Evolutionary conservation across 352 stramenopile species (phyloP).

Genomic region (Pythium periplocum): DNA sequence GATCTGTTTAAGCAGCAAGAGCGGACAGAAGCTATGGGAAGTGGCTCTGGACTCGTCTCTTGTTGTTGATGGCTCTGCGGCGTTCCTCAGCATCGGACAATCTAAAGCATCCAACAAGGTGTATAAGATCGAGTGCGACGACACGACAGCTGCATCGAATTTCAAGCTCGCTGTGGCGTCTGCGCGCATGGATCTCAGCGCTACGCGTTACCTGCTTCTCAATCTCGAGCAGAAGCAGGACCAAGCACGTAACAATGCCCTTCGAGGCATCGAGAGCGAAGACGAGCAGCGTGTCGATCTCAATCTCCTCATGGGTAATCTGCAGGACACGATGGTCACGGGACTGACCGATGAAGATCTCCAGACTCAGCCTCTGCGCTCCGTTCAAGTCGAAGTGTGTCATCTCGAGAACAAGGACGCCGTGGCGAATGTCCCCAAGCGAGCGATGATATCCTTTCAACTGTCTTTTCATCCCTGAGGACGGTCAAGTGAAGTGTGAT

Average conservation of each 20-base stretch:
- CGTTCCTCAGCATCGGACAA: slow-evolving; percentile 50
- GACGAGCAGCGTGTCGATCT: slow-evolving; percentile 68
- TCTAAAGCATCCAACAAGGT: slow-evolving; percentile 30
- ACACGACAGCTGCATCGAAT: slow-evolving; percentile 48
- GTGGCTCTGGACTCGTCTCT: slow-evolving; percentile 77
- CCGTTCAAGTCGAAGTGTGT: slow-evolving; percentile 77
- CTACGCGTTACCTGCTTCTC: slow-evolving; percentile 72
- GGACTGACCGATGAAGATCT: slow-evolving; percentile 65
- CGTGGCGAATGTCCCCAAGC: slow-evolving; percentile 66
- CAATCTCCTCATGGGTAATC: slow-evolving; percentile 74
- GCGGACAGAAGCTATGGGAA: slow-evolving; percentile 77
- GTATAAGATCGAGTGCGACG: slow-evolving; percentile 74
- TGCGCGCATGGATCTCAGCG: slow-evolving; percentile 61
- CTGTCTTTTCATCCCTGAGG: slow-evolving; percentile 1
- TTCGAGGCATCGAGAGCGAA: slow-evolving; percentile 18
- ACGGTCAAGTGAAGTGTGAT: not conserved
- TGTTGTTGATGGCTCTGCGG: slow-evolving; percentile 34
- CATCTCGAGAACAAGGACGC: slow-evolving; percentile 86
- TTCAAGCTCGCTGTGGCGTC: slow-evolving; percentile 79
- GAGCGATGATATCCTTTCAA: slow-evolving; percentile 41
- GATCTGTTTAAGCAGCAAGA: slow-evolving; percentile 67
- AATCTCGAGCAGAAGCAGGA: slow-evolving; percentile 83
- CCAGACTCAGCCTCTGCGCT: slow-evolving; percentile 65
- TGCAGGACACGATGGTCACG: slow-evolving; percentile 77
- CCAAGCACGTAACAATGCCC: slow-evolving; percentile 39